These are phyloP conservation scores for Microdochium bolleyi DNA, from an alignment of 2,329 filamentous ascomycete species.

Conservation along the genomic window DNA sequence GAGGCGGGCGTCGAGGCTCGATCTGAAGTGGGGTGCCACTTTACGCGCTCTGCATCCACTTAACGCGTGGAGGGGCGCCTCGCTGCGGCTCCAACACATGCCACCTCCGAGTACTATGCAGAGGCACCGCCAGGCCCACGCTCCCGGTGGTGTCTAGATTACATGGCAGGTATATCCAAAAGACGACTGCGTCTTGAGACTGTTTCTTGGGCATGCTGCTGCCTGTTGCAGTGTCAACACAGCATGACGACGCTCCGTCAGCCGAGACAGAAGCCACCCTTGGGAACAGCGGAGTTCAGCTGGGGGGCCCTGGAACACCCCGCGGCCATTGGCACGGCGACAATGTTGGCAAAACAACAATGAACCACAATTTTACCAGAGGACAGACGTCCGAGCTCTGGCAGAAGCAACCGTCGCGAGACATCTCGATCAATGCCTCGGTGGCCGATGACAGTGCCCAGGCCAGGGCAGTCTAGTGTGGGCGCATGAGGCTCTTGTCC, in stretches of 20 bases:
- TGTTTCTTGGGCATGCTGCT: neutral
- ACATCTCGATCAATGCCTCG: neutral
- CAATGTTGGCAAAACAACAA: neutral
- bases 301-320: neutral
- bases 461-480: too few species aligned
- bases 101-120: too few species aligned
- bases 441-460: too few species aligned
- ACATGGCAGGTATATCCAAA: too few species aligned
- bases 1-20: too few species aligned
- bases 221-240: neutral
- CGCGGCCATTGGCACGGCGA: neutral
- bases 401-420: neutral
- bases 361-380: neutral
- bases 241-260: neutral
- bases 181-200: too few species aligned
- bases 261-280: neutral
- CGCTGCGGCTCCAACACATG: too few species aligned
- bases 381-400: neutral
- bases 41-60: neutral
- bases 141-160: too few species aligned
- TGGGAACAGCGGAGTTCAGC: neutral
- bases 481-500: neutral
- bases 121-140: too few species aligned
- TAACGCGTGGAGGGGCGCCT: too few species aligned
- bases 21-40: neutral